Evolutionary conservation across 2,329 filamentous ascomycete genomes (phyloP), one percentile per base, ranked within the genome.

Genomic region (Aspergillus fumigatus): DNA sequence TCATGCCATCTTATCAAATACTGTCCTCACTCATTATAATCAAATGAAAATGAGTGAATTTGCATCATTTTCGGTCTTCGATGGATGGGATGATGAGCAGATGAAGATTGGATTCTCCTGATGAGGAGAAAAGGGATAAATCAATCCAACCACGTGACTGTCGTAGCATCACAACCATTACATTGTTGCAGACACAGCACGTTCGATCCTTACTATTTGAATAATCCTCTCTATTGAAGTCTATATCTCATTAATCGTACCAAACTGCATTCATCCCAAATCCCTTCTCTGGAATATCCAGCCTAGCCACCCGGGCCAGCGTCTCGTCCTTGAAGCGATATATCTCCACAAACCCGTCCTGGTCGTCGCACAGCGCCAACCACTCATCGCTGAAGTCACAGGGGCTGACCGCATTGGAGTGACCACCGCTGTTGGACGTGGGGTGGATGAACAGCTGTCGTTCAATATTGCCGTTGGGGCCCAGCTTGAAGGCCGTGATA

Each of bases 221-320:
- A 14, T 32, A 32, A 32, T 45, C 27, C 27, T 11, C 21, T 23
- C 43, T 25, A 47, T 47, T 47, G 4, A 21, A 10, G 10, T 47
- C 21, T 23, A 23, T 25, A 14, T 45, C 10, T 40, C 14, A 32
- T 62, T 70, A 90, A 75, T 95, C 88, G 73, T 94, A 94, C 91
- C 91, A 96, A 61, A 95, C 92, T n/a, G 90, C 90, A 75, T 96
- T 96, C 91, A 96, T 96, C 1, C 90, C 90, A 71, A 96, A 96
- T 1, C 91, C 91, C n/a, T 89, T 89, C 77, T 95, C 91, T 5
- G 86, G 85, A 40, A 95, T 86, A 64, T 90, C 85, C 60, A 89
- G 79, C 60, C 89, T 81, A 17, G 90, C 90, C 7, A 95, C 90
- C 3, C 90, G 79, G 1, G 85, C 87, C 53, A 96, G 75, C 65